Evolutionary conservation across 2,329 filamentous ascomycete genomes (phyloP), one percentile per base, ranked within the genome.

Genomic region (Rugonectria rugulosa): DNA sequence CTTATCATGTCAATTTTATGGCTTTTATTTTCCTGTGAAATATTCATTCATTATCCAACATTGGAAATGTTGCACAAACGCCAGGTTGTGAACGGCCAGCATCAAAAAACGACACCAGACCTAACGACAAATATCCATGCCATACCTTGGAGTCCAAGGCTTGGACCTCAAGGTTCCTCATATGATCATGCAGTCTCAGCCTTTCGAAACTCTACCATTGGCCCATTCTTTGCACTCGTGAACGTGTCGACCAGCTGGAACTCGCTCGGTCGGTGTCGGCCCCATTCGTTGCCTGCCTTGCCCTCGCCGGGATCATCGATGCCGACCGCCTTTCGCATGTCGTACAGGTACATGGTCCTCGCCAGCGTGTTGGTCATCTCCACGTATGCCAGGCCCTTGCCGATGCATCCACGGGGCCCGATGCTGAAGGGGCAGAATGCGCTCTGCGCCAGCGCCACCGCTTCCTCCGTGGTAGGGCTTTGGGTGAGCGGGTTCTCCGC

Each of bases 381-480:
- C 38, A 83, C 79, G 64, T 90, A 88, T 2, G 87, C 87, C 38
- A 90, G 73, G 0, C 82, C 81, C 78, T 90, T 91, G 0, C 88
- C 89, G 50, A 91, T 89, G 67, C 89, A 92, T 2, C 87, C 87
- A 10, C 88, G 76, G 0, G 88, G 85, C 0, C 89, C 89, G 58
- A 90, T 77, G 40, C 83, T 87, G 65, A 92, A 92, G 2, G 91
- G 88, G 59, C 88, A 91, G 73, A 90, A 94, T 1, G 90, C 90
- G 27, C 79, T 81, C 45, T 88, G 82, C 2, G 89, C 88, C 5
- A 77, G 67, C 3, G 78, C 75, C 2, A 84, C 75, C 47, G 84
- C 81, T 2, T 79, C 77, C 53, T 81, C 79, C 5, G 75, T 80
- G 1, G 79, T 78, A 24, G 69, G 63, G 52, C 70, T 71, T 32